phyloP scores from a whole-genome alignment of 768 basidiomycete species.

The Psilocybe tampanensis region DNA sequence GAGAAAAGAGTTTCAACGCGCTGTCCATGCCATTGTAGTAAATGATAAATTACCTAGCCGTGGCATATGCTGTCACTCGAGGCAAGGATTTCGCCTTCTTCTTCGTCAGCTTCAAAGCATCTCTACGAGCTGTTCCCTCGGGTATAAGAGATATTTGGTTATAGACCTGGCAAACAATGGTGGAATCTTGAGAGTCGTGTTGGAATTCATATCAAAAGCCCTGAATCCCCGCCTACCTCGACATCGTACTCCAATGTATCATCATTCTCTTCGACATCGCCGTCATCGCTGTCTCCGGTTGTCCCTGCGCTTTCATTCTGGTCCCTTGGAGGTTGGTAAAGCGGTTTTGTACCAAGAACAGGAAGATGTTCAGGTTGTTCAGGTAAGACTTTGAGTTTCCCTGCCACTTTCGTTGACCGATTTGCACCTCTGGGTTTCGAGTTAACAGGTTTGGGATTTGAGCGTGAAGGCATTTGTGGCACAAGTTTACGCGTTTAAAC shows the following conservation, averaged over 20 bases:
- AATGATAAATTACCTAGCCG: slow-evolving; percentile 65
- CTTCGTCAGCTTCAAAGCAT: slow-evolving; percentile 89
- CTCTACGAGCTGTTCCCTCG: slow-evolving; percentile 89
- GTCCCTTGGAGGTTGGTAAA: slow-evolving; percentile 34
- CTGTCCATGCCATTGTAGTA: neutral
- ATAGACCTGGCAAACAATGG: slow-evolving; percentile 62
- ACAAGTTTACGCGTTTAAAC: neutral
- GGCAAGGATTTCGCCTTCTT: slow-evolving; percentile 92
- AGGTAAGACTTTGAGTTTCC: slow-evolving; percentile 87
- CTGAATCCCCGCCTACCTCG: slow-evolving; percentile 43
- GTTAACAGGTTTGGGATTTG: slow-evolving; percentile 33
- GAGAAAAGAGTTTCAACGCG: slow-evolving; percentile 3
- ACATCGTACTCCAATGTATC: slow-evolving; percentile 62
- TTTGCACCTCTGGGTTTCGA: slow-evolving; percentile 72
- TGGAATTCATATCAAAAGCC: neutral
- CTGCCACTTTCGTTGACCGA: slow-evolving; percentile 78
- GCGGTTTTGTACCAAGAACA: slow-evolving; percentile 27
- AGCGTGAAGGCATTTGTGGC: too few species aligned
- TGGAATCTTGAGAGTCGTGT: neutral
- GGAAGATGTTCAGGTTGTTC: slow-evolving; percentile 72
- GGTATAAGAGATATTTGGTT: slow-evolving; percentile 94
- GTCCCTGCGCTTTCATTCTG: slow-evolving; percentile 50
- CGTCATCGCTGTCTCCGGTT: slow-evolving; percentile 72
- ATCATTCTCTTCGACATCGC: slow-evolving; percentile 63
- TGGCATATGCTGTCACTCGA: slow-evolving; percentile 95